A percentile compares a stretch with the other conserved stretches of the same genome.
Evolutionary conservation across 2,329 filamentous ascomycete species (phyloP).

Genomic region (Triangularia setosa): DNA sequence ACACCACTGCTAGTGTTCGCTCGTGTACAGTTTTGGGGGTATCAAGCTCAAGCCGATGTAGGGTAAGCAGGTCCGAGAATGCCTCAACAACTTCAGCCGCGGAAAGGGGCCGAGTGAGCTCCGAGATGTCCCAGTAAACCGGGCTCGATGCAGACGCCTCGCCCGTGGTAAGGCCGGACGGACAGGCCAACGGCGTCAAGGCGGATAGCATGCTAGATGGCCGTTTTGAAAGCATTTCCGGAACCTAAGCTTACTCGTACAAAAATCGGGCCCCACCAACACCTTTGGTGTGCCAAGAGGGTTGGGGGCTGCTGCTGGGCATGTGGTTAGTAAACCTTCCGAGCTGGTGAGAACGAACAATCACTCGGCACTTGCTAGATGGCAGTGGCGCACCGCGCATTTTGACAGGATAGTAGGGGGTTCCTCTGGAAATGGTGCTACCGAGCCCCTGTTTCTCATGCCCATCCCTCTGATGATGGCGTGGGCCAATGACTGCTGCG

Average conservation of each 20-base stretch:
- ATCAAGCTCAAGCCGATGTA: neutral
- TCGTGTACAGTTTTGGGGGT: neutral
- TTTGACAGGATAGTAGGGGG: neutral
- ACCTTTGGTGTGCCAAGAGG: neutral
- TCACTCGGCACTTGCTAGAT: neutral
- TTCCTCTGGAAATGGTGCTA: neutral
- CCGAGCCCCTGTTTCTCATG: neutral
- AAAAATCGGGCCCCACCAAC: neutral
- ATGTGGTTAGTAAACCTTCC: neutral
- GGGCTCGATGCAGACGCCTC: neutral
- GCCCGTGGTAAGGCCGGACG: neutral
- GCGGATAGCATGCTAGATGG: neutral
- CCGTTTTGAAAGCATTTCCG: neutral
- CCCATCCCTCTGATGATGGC: neutral
- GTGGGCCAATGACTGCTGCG: neutral
- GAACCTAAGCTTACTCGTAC: slow-evolving; percentile 1
- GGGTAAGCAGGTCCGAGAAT: neutral
- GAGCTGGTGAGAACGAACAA: neutral
- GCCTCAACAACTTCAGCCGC: neutral
- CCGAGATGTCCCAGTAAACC: slow-evolving; percentile 8
- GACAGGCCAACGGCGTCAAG: neutral
- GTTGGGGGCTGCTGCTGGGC: neutral
- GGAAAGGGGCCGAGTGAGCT: slow-evolving; percentile 17
- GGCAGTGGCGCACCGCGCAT: neutral
- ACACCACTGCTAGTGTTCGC: neutral